Conservation (phyloP, 1,139 yeast genomes). For the Pneumocystis oryctolagi region DNA sequence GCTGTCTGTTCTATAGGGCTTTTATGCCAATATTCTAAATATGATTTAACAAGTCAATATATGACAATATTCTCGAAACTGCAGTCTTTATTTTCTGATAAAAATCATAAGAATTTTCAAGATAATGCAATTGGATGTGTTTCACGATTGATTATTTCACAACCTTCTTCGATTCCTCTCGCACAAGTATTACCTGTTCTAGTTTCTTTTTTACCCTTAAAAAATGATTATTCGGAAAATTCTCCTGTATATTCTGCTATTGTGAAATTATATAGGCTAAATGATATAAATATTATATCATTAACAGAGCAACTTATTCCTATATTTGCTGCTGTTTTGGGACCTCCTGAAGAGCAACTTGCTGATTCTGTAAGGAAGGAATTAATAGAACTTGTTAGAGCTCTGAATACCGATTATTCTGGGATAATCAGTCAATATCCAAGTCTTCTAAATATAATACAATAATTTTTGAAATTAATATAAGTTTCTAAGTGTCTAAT, state of each 20-base stretch:
- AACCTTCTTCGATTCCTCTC: slow-evolving; percentile 60
- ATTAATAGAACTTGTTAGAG: background rate
- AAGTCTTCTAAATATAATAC: slow-evolving; percentile 39
- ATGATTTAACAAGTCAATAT: slow-evolving; percentile 11
- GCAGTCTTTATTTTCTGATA: slow-evolving; percentile 65
- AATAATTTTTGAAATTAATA: background rate
- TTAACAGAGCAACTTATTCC: slow-evolving; percentile 53
- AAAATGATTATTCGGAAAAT: slow-evolving; percentile 84
- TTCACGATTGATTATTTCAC: slow-evolving; percentile 71
- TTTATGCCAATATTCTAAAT: slow-evolving; percentile 43
- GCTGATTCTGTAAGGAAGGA: background rate
- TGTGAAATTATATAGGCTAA: slow-evolving; percentile 51
- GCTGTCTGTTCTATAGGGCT: slow-evolving; percentile 95
- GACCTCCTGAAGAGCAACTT: slow-evolving; percentile 16
- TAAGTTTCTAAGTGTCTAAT: background rate
- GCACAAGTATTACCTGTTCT: slow-evolving; percentile 66
- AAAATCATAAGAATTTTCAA: slow-evolving; percentile 34
- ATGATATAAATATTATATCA: slow-evolving; percentile 40
- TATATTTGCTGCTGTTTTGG: slow-evolving; percentile 55
- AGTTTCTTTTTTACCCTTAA: slow-evolving; percentile 67
- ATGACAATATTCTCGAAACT: slow-evolving; percentile 51
- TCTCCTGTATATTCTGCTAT: slow-evolving; percentile 74
- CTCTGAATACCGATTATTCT: background rate
- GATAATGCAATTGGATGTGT: slow-evolving; percentile 53
- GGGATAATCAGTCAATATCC: background rate